Evolutionary conservation across 2,329 filamentous ascomycete species (phyloP).

Genomic region (Esteya vermicola): DNA sequence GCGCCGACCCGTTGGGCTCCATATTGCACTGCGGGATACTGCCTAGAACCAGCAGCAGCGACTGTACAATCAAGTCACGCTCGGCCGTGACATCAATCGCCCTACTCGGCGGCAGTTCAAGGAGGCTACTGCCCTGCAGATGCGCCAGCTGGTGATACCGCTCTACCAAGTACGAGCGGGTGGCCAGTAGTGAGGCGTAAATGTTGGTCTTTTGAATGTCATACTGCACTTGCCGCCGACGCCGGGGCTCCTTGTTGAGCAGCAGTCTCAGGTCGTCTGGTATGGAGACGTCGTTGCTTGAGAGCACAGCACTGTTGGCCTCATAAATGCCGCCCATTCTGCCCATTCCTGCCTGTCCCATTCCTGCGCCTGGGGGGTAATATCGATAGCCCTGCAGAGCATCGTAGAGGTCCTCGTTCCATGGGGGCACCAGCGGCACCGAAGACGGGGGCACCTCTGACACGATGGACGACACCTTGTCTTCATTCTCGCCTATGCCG

Average conservation of each 20-base stretch:
- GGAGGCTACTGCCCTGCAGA: slow-evolving; percentile 17
- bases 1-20: slow-evolving; percentile 51
- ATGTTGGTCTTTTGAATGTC: slow-evolving; percentile 92
- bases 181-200: slow-evolving; percentile 66
- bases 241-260: slow-evolving; percentile 32
- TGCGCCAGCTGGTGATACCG: slow-evolving; percentile 67
- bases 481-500: slow-evolving; percentile 11
- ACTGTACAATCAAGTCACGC: slow-evolving; percentile 67
- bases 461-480: too few species aligned
- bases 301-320: too few species aligned
- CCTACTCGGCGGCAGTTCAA: slow-evolving; percentile 20
- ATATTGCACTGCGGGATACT: slow-evolving; percentile 75
- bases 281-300: too few species aligned
- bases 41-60: slow-evolving; percentile 59
- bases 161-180: slow-evolving; percentile 73
- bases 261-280: slow-evolving; percentile 32
- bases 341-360: too few species aligned
- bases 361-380: slow-evolving; percentile 32
- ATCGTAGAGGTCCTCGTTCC: slow-evolving; percentile 18
- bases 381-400: slow-evolving; percentile 36
- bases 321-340: slow-evolving; percentile 9
- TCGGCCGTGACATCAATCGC: slow-evolving; percentile 53
- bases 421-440: background rate
- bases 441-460: too few species aligned
- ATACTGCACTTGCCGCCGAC: slow-evolving; percentile 51